Evolutionary conservation across 352 stramenopile species (phyloP), one percentile per base, ranked within the genome.

Genomic region (Peronosclerospora sorghi): DNA sequence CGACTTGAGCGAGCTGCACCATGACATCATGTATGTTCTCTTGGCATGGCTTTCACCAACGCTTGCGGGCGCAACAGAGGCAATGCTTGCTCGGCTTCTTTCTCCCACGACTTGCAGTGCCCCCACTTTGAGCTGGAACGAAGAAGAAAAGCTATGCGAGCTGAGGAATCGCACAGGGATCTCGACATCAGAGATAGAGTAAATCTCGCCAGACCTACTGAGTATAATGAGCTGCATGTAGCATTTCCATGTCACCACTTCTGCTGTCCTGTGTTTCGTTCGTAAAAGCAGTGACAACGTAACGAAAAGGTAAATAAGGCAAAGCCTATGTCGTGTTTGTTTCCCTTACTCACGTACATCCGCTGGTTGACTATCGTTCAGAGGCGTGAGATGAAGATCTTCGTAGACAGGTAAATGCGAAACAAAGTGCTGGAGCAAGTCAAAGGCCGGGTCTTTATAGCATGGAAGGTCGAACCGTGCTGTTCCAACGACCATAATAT

Each of bases 11-110:
- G 73, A 89, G 37, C 56, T 85, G 8, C 79, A 92, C 34, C 59
- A 78, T 15, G 78, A 92, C 30, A 75, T 92, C 21, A 85, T 92
- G 76, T 74, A 87, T 32, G 70, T 88, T 1, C 52, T 89, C 9
- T 48, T 92, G n/a, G 69, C 74, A 15, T 92, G 76, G 80, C 56
- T 92, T 17, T 66, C 76, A 0, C 64, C 83, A 29, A 86, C 82
- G 24, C 56, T 88, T 13, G 68, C 76, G 2, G 68, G 65, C n/a
- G 68, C 68, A 6, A 86, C 71, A 0, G 74, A 78, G 26, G 68
- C 59, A 14, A 83, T 86, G 73, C 61, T 88, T 15, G 59, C 60
- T 13, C 67, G 72, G 17, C 48, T 86, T 34, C 39, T 84, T 7
- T 88, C 69, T 19, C 65, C 73, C 12, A 44, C 24, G 17, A 45